Base-by-base conservation (phyloP, 164 flowering plant species). In the Dillenia turbinata region DNA sequence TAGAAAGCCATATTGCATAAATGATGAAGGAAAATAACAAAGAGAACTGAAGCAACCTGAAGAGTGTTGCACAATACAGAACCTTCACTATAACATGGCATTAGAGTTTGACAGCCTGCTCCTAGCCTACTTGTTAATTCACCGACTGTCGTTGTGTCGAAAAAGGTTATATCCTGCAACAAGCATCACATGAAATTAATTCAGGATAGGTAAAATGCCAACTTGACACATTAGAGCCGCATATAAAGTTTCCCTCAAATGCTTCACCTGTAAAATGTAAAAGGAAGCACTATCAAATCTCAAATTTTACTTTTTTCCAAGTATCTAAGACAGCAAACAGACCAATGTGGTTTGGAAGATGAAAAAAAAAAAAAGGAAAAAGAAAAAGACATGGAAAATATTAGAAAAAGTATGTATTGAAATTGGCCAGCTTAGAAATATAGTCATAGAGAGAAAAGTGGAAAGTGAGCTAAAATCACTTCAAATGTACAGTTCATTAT, bases 61-160 rank as follows among this genome's bases (percentile, higher is more conserved):
- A 92, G 78, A 61, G 76, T 64, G 67, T 88, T 88, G 63, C 98
- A 87, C 16, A 83, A 68, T 70, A 92, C 89, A 71, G 88, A 60
- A 70, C 86, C 80, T 88, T 86, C 56, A 95, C 98, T 61, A 92
- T 92, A 60, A 92, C 95, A 63, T 93, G 87, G 49, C 96, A 86
- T n/a, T 19, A 89, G 90, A 81, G 85, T 96, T 71, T 88, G 98
- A 75, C 98, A 92, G 65, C 89, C 98, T 47, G 98, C n/a, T n/a
- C n/a, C n/a, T n/a, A n/a, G n/a, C 80, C 98, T 88, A 83, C 98
- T 92, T 47, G 98, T 89, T 76, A 92, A 77, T 72, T 84, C 95
- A 73, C 98, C 98, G 69, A 92, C 93, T 44, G 93, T n/a, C n/a
- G n/a, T 86, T 53, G 73, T 56, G 70, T 92, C 96, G 57, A 92